Percentiles rank a stretch among this genome's conserved stretches.
phyloP scores from a whole-genome alignment of 2,329 filamentous ascomycete genomes.

The Ophiocordyceps camponoti-rufipedis region DNA sequence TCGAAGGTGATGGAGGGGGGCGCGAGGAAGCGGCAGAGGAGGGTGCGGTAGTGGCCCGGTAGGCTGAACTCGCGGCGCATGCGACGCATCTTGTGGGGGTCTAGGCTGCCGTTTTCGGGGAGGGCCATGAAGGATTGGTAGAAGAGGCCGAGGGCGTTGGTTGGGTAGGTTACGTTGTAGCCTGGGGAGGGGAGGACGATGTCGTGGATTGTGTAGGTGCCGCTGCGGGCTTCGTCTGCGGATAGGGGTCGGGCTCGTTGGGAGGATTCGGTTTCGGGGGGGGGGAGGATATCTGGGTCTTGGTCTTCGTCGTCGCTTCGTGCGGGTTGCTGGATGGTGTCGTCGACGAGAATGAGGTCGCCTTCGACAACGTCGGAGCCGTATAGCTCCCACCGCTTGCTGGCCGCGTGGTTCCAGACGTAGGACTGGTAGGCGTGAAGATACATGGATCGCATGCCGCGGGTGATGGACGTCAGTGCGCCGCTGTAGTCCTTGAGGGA shows the following conservation, averaged over 20 bases:
- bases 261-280: not conserved
- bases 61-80: conserved; percentile 76
- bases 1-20: conserved; percentile 50
- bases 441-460: conserved; percentile 81
- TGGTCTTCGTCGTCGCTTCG: conserved; percentile 35
- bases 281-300: conserved; percentile 16
- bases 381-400: conserved; percentile 60
- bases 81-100: conserved; percentile 76
- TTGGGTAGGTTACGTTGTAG: conserved; percentile 73
- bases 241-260: conserved; percentile 50
- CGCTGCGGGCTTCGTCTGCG: conserved; percentile 58
- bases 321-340: conserved; percentile 5
- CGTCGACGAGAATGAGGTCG: conserved; percentile 53
- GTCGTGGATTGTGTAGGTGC: conserved; percentile 67
- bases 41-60: conserved; percentile 72
- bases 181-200: conserved; percentile 85
- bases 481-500: conserved; percentile 57
- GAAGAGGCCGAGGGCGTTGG: conserved; percentile 66
- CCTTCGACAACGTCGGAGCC: conserved; percentile 62
- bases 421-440: conserved; percentile 91
- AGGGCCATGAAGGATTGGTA: conserved; percentile 75
- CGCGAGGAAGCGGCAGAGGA: conserved; percentile 54
- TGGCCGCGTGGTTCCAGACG: conserved; percentile 79
- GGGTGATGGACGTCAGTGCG: conserved; percentile 61
- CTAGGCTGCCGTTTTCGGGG: conserved; percentile 39